A percentile compares a stretch with the other conserved stretches of the same genome.
Evolutionary conservation across 1,284 basidiomycete genomes (phyloP).

Genomic region (Microbotryum intermedium): DNA sequence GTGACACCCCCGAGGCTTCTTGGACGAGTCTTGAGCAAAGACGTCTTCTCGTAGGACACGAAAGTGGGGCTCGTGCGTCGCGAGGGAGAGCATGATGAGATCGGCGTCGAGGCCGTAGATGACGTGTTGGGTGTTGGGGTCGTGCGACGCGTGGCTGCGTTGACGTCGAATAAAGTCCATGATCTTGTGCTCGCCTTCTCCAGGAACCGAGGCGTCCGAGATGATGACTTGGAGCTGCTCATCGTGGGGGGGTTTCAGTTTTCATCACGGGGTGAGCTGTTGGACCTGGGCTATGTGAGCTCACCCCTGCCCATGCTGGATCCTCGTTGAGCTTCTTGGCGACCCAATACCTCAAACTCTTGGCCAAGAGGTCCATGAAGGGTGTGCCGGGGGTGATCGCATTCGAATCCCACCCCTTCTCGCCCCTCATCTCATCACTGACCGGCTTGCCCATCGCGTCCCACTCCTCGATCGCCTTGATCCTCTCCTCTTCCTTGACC

Average conservation of each 20-base stretch:
- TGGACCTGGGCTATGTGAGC: no score
- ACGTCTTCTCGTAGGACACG: conserved; percentile 97
- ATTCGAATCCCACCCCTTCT: conserved; percentile 92
- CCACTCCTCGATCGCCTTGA: conserved; percentile 73
- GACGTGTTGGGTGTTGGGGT: conserved; percentile 92
- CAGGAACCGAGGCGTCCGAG: conserved; percentile 92
- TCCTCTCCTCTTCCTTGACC: conserved; percentile 79
- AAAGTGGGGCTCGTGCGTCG: conserved; percentile 97
- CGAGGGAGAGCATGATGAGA: conserved; percentile 96
- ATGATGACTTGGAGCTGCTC: conserved; percentile 83
- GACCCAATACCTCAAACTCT: conserved; percentile 91
- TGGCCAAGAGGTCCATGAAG: conserved; percentile 90
- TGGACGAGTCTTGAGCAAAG: conserved; percentile 65
- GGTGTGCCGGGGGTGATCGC: conserved; percentile 94
- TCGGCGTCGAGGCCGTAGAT: conserved; percentile 99
- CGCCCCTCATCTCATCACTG: conserved; percentile 72
- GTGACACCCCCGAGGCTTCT: conserved; percentile 66
- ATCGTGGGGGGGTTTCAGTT: conserved; percentile 37
- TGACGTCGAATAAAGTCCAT: conserved; percentile 97
- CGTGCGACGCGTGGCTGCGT: conserved; percentile 73
- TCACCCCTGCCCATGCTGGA: conserved; percentile 85
- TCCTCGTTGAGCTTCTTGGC: conserved; percentile 90
- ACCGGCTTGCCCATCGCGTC: conserved; percentile 87
- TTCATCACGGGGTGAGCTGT: no score
- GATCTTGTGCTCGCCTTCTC: conserved; percentile 99